Evolutionary conservation across 345 rosid species (phyloP).

Genomic region (Melaleuca alternifolia): DNA sequence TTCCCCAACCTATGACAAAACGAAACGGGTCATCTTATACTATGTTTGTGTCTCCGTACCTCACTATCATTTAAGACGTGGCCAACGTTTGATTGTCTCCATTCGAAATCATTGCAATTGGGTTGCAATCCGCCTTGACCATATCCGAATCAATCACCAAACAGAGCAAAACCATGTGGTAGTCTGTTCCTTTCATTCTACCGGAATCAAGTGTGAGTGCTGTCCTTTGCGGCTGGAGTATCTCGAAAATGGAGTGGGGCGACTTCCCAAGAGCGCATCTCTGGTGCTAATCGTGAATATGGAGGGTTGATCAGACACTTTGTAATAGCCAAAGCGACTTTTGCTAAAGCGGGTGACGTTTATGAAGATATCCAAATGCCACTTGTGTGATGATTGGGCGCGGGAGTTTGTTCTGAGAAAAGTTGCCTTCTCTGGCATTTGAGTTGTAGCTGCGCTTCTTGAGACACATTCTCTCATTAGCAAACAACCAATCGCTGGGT

Average conservation of each 20-base stretch:
- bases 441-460: accelerated
- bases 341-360: accelerated
- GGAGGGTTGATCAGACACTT: background rate
- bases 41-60: background rate
- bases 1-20: background rate
- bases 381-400: background rate
- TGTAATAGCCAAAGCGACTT: background rate
- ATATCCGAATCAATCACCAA: background rate
- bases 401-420: accelerated
- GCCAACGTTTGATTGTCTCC: background rate
- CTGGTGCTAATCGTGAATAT: accelerated
- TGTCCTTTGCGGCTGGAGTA: background rate
- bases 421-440: background rate
- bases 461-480: background rate
- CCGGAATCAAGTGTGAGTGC: background rate
- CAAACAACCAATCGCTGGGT: background rate
- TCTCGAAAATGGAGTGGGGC: background rate
- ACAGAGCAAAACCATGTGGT: background rate
- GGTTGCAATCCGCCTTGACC: background rate
- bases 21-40: background rate
- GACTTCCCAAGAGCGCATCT: background rate
- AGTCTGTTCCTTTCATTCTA: background rate
- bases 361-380: background rate
- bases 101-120: background rate
- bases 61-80: background rate